A percentile compares a stretch with the other conserved stretches of the same genome.
Evolutionary conservation across 2,329 filamentous ascomycete genomes (phyloP).

Genomic region (Scedosporium apiospermum): DNA sequence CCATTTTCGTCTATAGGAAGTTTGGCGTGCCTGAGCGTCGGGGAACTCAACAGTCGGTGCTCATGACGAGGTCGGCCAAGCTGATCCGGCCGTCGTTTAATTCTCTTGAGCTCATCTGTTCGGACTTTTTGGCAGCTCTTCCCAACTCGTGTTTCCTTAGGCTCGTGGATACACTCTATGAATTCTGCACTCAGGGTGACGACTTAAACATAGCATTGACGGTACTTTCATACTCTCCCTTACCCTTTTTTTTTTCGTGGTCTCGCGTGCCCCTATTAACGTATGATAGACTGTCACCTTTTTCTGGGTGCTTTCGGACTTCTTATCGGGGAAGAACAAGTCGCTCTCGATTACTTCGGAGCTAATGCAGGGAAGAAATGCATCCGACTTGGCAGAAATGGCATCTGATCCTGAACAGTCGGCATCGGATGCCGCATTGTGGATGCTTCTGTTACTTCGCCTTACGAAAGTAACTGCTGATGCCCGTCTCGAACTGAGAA

Average conservation of each 20-base stretch:
- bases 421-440: slow-evolving; percentile 61
- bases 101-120: slow-evolving; percentile 85
- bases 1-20: slow-evolving; percentile 54
- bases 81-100: slow-evolving; percentile 81
- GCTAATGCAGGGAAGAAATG: slow-evolving; percentile 41
- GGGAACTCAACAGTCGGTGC: slow-evolving; percentile 18
- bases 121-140: slow-evolving; percentile 75
- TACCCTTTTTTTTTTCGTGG: not conserved
- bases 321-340: slow-evolving; percentile 54
- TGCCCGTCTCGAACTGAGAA: slow-evolving; percentile 64
- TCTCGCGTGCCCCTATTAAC: slow-evolving; percentile 10
- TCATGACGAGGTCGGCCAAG: slow-evolving; percentile 55
- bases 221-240: slow-evolving; percentile 32
- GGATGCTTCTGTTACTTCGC: slow-evolving; percentile 66
- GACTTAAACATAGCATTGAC: slow-evolving; percentile 94
- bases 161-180: slow-evolving; percentile 78
- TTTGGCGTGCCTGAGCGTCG: slow-evolving; percentile 22
- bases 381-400: slow-evolving; percentile 42
- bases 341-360: slow-evolving; percentile 48
- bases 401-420: slow-evolving; percentile 49
- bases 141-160: slow-evolving; percentile 63
- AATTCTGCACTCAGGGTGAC: slow-evolving; percentile 80
- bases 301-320: slow-evolving; percentile 92
- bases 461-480: slow-evolving; percentile 64
- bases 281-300: slow-evolving; percentile 68